Conservation (phyloP, 1,284 basidiomycete genomes). For the Ceratobasidium sp. region DNA sequence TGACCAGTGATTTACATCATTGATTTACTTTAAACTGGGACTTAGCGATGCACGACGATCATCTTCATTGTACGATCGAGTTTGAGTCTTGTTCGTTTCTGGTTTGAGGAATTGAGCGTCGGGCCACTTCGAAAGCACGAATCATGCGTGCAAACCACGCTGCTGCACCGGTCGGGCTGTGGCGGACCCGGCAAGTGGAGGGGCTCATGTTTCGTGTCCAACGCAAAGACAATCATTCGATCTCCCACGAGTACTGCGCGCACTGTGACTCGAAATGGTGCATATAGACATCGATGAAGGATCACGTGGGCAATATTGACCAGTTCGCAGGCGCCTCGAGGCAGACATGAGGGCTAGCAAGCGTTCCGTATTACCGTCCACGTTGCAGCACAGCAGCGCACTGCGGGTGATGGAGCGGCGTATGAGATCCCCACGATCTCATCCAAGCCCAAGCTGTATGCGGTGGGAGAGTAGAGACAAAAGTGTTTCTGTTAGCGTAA, state of each 20-base stretch:
- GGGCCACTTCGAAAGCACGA: not conserved
- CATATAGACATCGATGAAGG: not conserved
- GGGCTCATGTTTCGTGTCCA: not conserved
- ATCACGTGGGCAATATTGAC: slow-evolving; percentile 12
- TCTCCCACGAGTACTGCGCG: slow-evolving; percentile 3
- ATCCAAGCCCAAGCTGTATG: slow-evolving; percentile 15
- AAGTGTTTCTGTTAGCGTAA: not conserved
- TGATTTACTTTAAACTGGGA: slow-evolving; percentile 17
- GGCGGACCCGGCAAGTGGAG: not conserved
- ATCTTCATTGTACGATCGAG: not conserved
- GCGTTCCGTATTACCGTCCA: not conserved
- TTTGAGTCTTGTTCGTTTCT: slow-evolving; percentile 17
- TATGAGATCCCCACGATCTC: not conserved
- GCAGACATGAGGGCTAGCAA: slow-evolving; percentile 10
- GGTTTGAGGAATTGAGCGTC: not conserved
- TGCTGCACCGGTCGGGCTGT: slow-evolving; percentile 8
- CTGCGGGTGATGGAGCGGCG: slow-evolving; percentile 19
- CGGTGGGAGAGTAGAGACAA: not conserved
- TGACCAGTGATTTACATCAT: slow-evolving; percentile 22
- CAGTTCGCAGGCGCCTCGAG: slow-evolving; percentile 33
- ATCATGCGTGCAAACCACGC: slow-evolving; percentile 26
- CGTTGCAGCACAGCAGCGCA: slow-evolving; percentile 38
- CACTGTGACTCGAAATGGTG: slow-evolving; percentile 33
- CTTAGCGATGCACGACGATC: slow-evolving; percentile 12
- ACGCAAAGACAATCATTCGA: not conserved